Evolutionary conservation across 768 basidiomycete genomes (phyloP), one percentile per base, ranked within the genome.

Genomic region (Mycena vitilis): DNA sequence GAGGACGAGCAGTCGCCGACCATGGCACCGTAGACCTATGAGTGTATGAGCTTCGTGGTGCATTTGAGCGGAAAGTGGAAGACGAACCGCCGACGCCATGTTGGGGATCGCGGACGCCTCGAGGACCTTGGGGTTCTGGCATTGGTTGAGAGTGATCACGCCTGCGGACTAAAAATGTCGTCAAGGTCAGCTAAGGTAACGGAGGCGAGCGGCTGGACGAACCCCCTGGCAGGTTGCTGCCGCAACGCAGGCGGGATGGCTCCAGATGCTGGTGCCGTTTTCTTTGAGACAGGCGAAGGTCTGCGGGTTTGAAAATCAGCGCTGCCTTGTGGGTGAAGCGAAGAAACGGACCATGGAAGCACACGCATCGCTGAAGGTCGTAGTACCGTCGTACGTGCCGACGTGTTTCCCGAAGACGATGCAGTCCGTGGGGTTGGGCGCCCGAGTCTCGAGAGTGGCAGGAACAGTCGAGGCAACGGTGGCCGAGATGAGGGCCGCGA

Each of bases 11-110:
- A 73, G 8, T 58, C 58, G 20, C 73, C 73, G 20, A 71, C 70
- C 25, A 74, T 74, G 57, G 20, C 47, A 1, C 61, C 70, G 45
- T 69, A 74, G n/a, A 70, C 40, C 73, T 72, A 37, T 16, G 40
- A 5, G 5, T 30, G 30, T 30, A 30, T 30, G 30, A 30, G 5
- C 30, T 30, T 40, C 5, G 30, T 30, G 30, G 2, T 30, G 3
- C 30, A 30, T 30, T 30, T 5, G 5, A 30, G n/a, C n/a, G n/a
- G 25, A 16, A 9, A 30, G 30, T n/a, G 20, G 23, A 22, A 6
- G 18, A 30, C 25, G 15, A 61, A 57, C 42, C 61, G n/a, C 30
- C 30, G 30, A 2, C 5, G 30, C 30, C 30, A 30, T 30, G 59
- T 66, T 52, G 40, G 69, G 69, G 37, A 70, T 66, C 13, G 53